Percentiles rank a stretch among this genome's conserved stretches.
These are phyloP conservation scores for Hyaloscypha variabilis DNA, from an alignment of 495 filamentous ascomycete genomes.

Conservation along the genomic window DNA sequence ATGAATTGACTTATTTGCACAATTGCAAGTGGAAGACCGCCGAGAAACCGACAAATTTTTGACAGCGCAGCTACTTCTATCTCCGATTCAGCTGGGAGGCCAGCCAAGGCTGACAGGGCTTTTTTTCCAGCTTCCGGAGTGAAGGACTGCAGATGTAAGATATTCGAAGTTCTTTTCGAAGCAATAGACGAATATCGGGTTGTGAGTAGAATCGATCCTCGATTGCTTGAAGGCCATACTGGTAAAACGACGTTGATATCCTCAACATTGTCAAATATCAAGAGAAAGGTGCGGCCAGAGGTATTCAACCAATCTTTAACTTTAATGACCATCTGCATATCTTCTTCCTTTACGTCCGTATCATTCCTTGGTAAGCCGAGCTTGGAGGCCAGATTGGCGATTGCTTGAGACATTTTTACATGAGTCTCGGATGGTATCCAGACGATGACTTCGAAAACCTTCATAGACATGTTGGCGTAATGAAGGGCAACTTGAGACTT, in stretches of 20 bases:
- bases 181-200: background rate
- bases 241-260: background rate
- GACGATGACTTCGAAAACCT: background rate
- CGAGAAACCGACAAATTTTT: background rate
- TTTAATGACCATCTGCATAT: background rate
- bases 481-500: slow-evolving; percentile 7
- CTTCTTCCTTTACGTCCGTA: background rate
- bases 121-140: no score
- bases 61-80: background rate
- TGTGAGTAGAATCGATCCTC: background rate
- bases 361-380: background rate
- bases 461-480: background rate
- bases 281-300: background rate
- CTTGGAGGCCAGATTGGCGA: background rate
- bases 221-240: background rate
- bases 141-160: background rate
- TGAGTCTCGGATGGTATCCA: background rate
- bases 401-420: background rate
- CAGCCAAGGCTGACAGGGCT: no score
- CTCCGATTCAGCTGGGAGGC: background rate
- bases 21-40: background rate
- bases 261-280: background rate
- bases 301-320: background rate
- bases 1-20: background rate
- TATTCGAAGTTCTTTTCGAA: no score